Base-by-base conservation (phyloP, 164 flowering plant genomes). In the Litsea cubeba region DNA sequence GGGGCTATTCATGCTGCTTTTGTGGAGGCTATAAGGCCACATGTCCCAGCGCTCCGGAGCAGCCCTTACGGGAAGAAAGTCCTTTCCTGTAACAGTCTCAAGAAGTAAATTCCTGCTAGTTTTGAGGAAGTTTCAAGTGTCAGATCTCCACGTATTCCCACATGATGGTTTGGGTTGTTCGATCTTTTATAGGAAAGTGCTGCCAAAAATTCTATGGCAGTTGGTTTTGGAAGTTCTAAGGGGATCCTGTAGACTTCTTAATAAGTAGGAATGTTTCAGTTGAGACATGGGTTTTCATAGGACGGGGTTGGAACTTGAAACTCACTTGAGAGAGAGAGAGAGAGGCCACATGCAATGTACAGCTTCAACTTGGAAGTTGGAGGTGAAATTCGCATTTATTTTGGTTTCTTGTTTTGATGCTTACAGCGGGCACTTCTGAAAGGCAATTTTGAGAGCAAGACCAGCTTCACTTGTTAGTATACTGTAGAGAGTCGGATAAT, bases 1-100 rank as follows among this genome's bases (percentile, higher is more conserved):
- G 91, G 88, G 65, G 30, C 51, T 35, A 65, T 82, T 78, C 87
- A 83, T 75, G 74, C 77, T 71, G 85, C 83, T 35, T 65, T 90
- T 79, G 79, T 87, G 72, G 88, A 85, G 75, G 89, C 89, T 24
- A 85, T 90, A 71, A 76, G 70, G 72, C 86, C 84, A 12, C 86
- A 83, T 74, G 82, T 83, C 65, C 83, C 87, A 3, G 81, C 78
- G 40, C 88, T 90, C 14, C 83, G 86, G 32, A 88, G 82, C 68
- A 88, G 85, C 76, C 91, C 89, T 30, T 90, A 81, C 30, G 94
- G 94, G 66, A 90, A 88, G 81, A 90, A 86, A 79, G 85, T 88
- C 65, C 87, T 88, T 68, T 84, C 87, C 7, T 65, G 83, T 76
- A 68, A 74, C 74, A 65, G 76, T 50, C 74, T 81, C 77, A 89